Percentiles rank a stretch among this genome's conserved stretches.
phyloP scores from a whole-genome alignment of 1,284 basidiomycete genomes.

The Heterobasidion occidentale region DNA sequence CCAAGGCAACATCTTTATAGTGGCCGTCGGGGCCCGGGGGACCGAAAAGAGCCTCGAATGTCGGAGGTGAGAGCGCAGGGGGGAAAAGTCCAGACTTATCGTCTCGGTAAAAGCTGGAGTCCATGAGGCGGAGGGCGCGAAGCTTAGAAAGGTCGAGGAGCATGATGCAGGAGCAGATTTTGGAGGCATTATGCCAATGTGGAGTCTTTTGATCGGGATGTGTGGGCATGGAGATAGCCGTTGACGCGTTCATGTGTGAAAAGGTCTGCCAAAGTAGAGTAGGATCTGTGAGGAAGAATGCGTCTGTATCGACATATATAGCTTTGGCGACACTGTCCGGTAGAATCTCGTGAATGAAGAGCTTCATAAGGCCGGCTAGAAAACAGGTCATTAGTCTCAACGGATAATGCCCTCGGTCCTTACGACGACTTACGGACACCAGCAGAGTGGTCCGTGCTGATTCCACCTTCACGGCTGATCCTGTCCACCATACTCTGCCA shows the following conservation, averaged over 20 bases:
- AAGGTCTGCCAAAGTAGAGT: slow-evolving; percentile 37
- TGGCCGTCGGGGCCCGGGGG: slow-evolving; percentile 27
- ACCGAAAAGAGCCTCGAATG: slow-evolving; percentile 38
- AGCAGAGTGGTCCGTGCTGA: slow-evolving; percentile 37
- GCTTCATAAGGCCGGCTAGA: slow-evolving; percentile 37
- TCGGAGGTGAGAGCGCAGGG: slow-evolving; percentile 28
- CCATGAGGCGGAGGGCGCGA: slow-evolving; percentile 35
- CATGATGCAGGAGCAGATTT: slow-evolving; percentile 45
- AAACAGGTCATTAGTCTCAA: neutral
- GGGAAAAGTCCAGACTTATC: slow-evolving; percentile 18
- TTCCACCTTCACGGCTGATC: slow-evolving; percentile 35
- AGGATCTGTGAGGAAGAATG: slow-evolving; percentile 39
- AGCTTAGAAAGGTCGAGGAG: slow-evolving; percentile 37
- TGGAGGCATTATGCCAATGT: slow-evolving; percentile 36
- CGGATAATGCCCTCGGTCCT: too few species aligned
- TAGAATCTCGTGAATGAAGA: slow-evolving; percentile 38
- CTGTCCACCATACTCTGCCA: slow-evolving; percentile 33
- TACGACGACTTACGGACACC: slow-evolving; percentile 32
- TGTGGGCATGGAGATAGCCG: slow-evolving; percentile 34
- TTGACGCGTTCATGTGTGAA: slow-evolving; percentile 21
- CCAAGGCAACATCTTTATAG: slow-evolving; percentile 35
- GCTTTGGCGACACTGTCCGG: slow-evolving; percentile 29
- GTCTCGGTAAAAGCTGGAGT: slow-evolving; percentile 32
- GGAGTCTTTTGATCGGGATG: slow-evolving; percentile 32
- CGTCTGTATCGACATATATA: slow-evolving; percentile 43